These are phyloP conservation scores for Suillus alpinus DNA, from an alignment of 768 basidiomycete genomes.

Conservation along the genomic window DNA sequence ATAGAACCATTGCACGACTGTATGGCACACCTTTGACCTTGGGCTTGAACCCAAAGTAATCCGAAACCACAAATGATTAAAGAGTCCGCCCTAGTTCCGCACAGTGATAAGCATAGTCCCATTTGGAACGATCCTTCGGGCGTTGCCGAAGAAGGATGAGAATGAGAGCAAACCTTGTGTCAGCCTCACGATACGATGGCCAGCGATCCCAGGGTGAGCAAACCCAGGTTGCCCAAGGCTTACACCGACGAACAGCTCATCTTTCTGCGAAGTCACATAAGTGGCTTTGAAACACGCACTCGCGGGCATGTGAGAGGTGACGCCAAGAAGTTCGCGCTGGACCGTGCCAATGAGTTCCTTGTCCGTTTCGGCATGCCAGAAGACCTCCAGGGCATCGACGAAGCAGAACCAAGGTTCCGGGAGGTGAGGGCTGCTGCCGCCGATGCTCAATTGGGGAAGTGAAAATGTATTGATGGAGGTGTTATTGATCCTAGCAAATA, in stretches of 20 bases:
- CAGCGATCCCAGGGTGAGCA: slow-evolving; percentile 63
- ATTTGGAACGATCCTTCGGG: slow-evolving; percentile 21
- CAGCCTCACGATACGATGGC: slow-evolving; percentile 27
- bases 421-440: slow-evolving; percentile 41
- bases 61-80: not conserved
- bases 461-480: slow-evolving; percentile 1
- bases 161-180: slow-evolving; percentile 8
- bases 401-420: slow-evolving; percentile 57
- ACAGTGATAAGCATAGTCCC: slow-evolving; percentile 14
- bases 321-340: slow-evolving; percentile 67
- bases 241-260: slow-evolving; percentile 63
- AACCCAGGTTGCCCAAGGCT: slow-evolving; percentile 62
- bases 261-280: slow-evolving; percentile 50
- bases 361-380: slow-evolving; percentile 54
- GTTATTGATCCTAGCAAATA: slow-evolving; percentile 3
- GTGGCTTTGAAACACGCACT: slow-evolving; percentile 58
- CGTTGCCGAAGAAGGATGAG: slow-evolving; percentile 14
- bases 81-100: not conserved
- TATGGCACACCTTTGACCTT: not conserved
- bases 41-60: not conserved
- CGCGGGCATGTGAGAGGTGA: slow-evolving; percentile 62
- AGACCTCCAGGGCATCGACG: slow-evolving; percentile 53
- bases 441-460: not conserved
- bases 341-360: slow-evolving; percentile 61
- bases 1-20: not conserved